Base-by-base conservation (phyloP, 768 basidiomycete species). In the Macrocybe gigantea region DNA sequence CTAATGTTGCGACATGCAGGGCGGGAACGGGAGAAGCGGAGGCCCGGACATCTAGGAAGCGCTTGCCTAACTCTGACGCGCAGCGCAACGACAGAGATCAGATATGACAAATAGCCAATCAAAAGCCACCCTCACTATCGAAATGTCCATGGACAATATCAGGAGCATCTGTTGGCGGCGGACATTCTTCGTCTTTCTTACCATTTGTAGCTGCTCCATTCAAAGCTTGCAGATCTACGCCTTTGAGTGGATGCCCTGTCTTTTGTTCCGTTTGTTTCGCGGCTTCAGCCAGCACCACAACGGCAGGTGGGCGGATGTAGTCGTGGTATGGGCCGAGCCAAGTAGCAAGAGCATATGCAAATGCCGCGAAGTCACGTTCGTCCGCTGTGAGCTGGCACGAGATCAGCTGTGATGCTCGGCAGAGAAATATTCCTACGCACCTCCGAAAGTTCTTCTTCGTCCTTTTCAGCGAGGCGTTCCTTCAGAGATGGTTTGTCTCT, bases 301-400 rank as follows among this genome's bases (percentile, higher is more conserved):
- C 64, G 2, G 86, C 79, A 13, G 80, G 82, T 4, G 87, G 89
- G 2, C 89, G 83, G 33, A 79, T 70, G 56, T 86, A 68, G 49
- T 87, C 73, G 53, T 92, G 88, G 60, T 86, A 82, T 6, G 84
- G 84, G 50, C 80, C 84, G 11, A 92, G 71, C 88, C 88, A 92
- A 44, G 81, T 75, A 31, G 83, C 78, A 40, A 90, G 65, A 11
- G 79, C 75, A 33, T 67, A 70, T 8, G 79, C 75, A 64, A 79
- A 90, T 22, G 82, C 69, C 39, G 82, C 65, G 36, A 88, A 71
- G 33, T 64, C 60, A 12, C 61, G 57, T 55, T 92, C 88, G 41
- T 87, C 82, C 2, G 61, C 49, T 7, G 89, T 88, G 33, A 92
- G 67, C 88, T 91, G 35, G 10, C 53, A 41, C 22, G 22, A 22